Percentiles rank a stretch among this genome's conserved stretches.
Conservation (phyloP, 129 eudicot species). For the Escallonia rubra region DNA sequence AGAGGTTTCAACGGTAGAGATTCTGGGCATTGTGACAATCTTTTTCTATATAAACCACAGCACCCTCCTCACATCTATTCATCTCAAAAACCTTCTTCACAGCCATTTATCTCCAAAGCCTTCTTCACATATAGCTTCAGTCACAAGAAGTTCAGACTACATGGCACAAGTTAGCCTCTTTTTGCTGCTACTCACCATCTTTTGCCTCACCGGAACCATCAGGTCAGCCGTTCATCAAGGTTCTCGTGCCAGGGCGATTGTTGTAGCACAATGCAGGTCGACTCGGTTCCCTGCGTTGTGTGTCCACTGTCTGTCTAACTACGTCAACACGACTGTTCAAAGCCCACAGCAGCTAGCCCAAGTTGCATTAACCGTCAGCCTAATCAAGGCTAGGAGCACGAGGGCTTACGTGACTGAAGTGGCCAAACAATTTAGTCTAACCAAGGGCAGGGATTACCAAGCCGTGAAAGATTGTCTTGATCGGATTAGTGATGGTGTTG, state of each 20-base stretch:
- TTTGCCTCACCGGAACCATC: conserved; percentile 10
- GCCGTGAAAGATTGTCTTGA: conserved; percentile 42
- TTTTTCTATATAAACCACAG: conserved; percentile 29
- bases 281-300: conserved; percentile 42
- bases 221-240: conserved; percentile 16
- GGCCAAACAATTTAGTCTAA: conserved; percentile 27
- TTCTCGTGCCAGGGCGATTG: conserved; percentile 41
- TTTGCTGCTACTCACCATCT: conserved; percentile 24
- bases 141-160: conserved; percentile 2
- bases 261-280: conserved; percentile 38
- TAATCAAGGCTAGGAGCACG: conserved; percentile 37
- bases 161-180: conserved; percentile 26
- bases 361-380: conserved; percentile 48
- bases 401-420: conserved; percentile 37
- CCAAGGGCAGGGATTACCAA: conserved; percentile 24
- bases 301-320: conserved; percentile 28
- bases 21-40: conserved; percentile 16
- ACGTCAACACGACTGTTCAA: conserved; percentile 20
- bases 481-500: conserved; percentile 49
- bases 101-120: background rate
- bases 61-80: background rate
- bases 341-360: conserved; percentile 50
- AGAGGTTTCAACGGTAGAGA: too few species aligned
- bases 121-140: conserved; percentile 7
- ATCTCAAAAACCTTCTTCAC: background rate